Conservation (phyloP, 2,329 filamentous ascomycete species). For the Penicillium sp. region DNA sequence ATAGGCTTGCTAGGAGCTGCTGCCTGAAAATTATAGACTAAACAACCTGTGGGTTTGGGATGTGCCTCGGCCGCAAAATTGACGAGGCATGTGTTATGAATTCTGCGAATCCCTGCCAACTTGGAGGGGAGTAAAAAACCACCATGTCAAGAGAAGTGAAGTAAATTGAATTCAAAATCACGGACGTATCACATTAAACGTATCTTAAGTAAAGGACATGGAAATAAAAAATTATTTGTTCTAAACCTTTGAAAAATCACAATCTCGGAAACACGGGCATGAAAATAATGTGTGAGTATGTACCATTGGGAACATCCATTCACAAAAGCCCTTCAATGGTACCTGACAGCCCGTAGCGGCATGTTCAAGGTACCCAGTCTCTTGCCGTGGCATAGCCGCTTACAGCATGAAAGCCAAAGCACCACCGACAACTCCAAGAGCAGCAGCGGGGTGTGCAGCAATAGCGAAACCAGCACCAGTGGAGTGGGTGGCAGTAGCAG, state of each 20-base stretch:
- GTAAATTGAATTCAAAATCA: background rate
- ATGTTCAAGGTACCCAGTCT: background rate
- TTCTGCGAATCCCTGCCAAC: too few species aligned
- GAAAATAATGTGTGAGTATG: background rate
- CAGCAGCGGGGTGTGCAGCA: slow-evolving; percentile 11
- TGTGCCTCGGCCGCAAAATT: too few species aligned
- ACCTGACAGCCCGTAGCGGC: background rate
- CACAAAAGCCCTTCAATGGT: background rate
- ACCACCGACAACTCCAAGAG: slow-evolving; percentile 23
- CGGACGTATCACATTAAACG: background rate
- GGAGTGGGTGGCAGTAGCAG: slow-evolving; percentile 12
- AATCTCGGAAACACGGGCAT: background rate
- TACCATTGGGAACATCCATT: background rate
- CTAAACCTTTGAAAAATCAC: background rate
- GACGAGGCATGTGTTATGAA: too few species aligned
- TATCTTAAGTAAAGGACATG: background rate
- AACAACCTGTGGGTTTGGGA: too few species aligned
- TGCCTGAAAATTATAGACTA: too few species aligned
- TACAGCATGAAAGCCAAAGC: slow-evolving; percentile 21
- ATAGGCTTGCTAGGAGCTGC: too few species aligned
- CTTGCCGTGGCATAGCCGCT: background rate
- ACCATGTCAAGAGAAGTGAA: background rate
- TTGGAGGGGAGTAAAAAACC: too few species aligned
- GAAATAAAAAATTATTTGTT: background rate
- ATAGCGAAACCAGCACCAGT: slow-evolving; percentile 15